Evolutionary conservation across 2,329 filamentous ascomycete genomes (phyloP).

Genomic region (Trichoderma simmonsii): DNA sequence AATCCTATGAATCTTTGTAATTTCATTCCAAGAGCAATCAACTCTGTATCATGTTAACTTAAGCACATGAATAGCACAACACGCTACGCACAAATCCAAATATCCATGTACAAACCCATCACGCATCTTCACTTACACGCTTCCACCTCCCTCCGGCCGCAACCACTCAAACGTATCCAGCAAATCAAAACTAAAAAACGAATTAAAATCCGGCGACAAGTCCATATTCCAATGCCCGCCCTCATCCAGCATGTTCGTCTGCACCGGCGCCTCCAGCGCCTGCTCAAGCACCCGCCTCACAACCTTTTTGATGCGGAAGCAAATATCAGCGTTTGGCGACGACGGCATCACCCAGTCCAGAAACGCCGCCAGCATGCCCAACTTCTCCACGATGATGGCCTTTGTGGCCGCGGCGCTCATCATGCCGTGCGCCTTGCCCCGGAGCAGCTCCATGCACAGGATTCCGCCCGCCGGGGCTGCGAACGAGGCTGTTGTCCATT

Average conservation of each 20-base stretch:
- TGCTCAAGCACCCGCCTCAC: slow-evolving; percentile 47
- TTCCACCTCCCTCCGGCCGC: slow-evolving; percentile 18
- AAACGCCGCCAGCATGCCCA: slow-evolving; percentile 48
- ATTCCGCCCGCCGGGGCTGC: slow-evolving; percentile 46
- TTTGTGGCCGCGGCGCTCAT: slow-evolving; percentile 32
- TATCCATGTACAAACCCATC: no score
- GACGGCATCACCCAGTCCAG: slow-evolving; percentile 45
- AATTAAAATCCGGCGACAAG: slow-evolving; percentile 14
- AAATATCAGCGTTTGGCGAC: slow-evolving; percentile 45
- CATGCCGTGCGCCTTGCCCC: slow-evolving; percentile 18
- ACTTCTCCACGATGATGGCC: slow-evolving; percentile 48
- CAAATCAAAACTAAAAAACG: slow-evolving; percentile 46
- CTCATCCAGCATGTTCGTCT: not conserved
- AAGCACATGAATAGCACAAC: not conserved
- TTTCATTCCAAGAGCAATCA: not conserved
- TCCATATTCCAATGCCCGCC: slow-evolving; percentile 9
- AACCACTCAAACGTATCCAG: slow-evolving; percentile 50
- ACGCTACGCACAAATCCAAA: not conserved
- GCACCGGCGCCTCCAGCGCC: slow-evolving; percentile 26
- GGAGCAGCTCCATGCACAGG: slow-evolving; percentile 47
- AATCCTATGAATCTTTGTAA: not conserved
- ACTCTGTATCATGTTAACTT: not conserved
- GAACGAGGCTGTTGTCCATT: slow-evolving; percentile 48
- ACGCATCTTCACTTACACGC: not conserved
- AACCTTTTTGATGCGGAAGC: slow-evolving; percentile 36